A percentile compares a stretch with the other conserved stretches of the same genome.
Conservation (phyloP, 768 basidiomycete species). For the Suillus spraguei region DNA sequence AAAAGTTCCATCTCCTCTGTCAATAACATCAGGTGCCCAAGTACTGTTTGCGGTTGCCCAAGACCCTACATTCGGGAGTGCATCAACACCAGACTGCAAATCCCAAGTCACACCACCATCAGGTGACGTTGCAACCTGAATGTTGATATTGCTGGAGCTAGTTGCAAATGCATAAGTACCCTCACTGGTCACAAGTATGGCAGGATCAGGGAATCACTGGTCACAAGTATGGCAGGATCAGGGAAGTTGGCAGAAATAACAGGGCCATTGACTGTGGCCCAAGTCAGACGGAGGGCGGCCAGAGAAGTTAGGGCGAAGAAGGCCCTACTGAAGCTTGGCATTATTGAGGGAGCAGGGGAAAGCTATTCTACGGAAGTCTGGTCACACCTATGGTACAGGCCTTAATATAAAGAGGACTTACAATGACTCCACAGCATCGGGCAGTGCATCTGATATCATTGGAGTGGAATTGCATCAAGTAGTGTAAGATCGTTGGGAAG, state of each 20-base stretch:
- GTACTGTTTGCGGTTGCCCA: slow-evolving; percentile 22
- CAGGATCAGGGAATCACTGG: slow-evolving; percentile 24
- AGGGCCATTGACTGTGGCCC: slow-evolving; percentile 18
- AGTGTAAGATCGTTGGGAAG: not conserved
- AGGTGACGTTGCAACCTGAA: slow-evolving; percentile 26
- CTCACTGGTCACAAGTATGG: slow-evolving; percentile 15
- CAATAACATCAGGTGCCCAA: slow-evolving; percentile 27
- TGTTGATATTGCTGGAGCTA: slow-evolving; percentile 21
- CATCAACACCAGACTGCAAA: slow-evolving; percentile 18
- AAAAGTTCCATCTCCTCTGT: slow-evolving; percentile 16
- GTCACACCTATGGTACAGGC: not conserved
- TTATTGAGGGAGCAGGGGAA: not conserved
- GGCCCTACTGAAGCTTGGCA: not conserved
- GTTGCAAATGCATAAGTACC: slow-evolving; percentile 26
- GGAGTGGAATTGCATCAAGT: not conserved
- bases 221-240: slow-evolving; percentile 23
- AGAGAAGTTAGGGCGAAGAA: not conserved
- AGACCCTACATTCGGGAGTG: slow-evolving; percentile 26
- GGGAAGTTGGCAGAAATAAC: slow-evolving; percentile 26
- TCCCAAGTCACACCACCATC: slow-evolving; percentile 24
- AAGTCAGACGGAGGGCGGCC: not conserved
- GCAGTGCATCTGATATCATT: not conserved
- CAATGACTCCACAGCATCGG: not conserved
- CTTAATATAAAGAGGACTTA: not conserved
- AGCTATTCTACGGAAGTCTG: not conserved